phyloP scores from a whole-genome alignment of 345 rosid genomes.

The Trapa bicornis region DNA sequence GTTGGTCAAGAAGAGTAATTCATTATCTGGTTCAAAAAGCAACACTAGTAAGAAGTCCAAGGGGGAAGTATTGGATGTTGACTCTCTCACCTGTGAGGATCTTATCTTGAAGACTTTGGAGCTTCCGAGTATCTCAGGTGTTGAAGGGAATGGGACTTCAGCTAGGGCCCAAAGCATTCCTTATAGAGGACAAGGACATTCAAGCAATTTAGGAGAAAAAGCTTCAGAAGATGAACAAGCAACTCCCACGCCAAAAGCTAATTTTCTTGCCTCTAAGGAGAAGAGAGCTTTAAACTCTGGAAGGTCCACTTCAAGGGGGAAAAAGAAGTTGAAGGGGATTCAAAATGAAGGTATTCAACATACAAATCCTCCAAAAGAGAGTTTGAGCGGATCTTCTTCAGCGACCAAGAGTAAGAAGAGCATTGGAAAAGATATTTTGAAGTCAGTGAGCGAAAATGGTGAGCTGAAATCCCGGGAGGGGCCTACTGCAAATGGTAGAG shows the following conservation, averaged over 20 bases:
- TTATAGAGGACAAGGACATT: background rate
- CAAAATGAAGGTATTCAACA: slow-evolving; percentile 16
- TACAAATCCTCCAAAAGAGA: slow-evolving; percentile 27
- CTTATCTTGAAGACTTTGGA: slow-evolving; percentile 49
- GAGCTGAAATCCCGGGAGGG: slow-evolving; percentile 31
- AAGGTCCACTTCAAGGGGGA: slow-evolving; percentile 33
- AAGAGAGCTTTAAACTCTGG: background rate
- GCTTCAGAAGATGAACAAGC: background rate
- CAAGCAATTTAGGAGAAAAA: background rate
- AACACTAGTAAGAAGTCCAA: slow-evolving; percentile 27
- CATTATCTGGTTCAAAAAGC: slow-evolving; percentile 15
- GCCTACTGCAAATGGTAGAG: slow-evolving; percentile 30
- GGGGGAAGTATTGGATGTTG: slow-evolving; percentile 32
- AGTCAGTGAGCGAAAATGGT: slow-evolving; percentile 28
- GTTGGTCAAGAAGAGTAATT: slow-evolving; percentile 7
- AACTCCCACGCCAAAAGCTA: slow-evolving; percentile 10
- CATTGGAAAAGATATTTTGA: slow-evolving; percentile 16
- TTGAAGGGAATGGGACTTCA: slow-evolving; percentile 21
- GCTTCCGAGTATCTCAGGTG: slow-evolving; percentile 48
- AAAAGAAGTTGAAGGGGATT: slow-evolving; percentile 38
- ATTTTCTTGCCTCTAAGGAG: background rate
- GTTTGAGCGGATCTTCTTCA: slow-evolving; percentile 23
- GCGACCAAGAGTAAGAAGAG: slow-evolving; percentile 22
- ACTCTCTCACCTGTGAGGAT: slow-evolving; percentile 45
- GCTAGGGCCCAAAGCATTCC: background rate